These are phyloP conservation scores for Misopates orontium DNA, from an alignment of 257 asterid species.

Conservation along the genomic window DNA sequence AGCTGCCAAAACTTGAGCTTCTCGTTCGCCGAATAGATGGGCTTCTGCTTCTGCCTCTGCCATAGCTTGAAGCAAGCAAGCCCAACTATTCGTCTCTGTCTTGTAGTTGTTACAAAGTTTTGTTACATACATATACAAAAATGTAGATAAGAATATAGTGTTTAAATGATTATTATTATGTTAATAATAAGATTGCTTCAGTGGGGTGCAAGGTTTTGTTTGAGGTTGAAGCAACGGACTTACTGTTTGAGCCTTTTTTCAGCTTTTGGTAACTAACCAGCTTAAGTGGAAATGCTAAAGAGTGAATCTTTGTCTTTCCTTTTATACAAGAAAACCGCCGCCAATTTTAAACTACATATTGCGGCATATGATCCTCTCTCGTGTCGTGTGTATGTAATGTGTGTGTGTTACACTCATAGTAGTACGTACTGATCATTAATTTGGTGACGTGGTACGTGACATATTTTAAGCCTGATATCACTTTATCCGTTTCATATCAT, in stretches of 20 bases:
- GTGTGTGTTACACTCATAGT: conserved; percentile 8
- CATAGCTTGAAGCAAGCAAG: conserved; percentile 39
- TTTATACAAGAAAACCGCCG: conserved; percentile 41
- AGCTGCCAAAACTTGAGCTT: conserved; percentile 56
- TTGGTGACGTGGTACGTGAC: too few relatives aligned
- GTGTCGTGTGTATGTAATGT: too few relatives aligned
- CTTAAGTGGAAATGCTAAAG: conserved; percentile 41
- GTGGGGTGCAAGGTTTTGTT: conserved; percentile 62
- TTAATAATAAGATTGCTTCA: conserved; percentile 54
- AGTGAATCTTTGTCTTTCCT: conserved; percentile 45
- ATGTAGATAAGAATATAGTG: not conserved
- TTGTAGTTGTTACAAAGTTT: conserved; percentile 3
- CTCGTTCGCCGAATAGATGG: conserved; percentile 58
- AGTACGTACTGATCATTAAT: not conserved
- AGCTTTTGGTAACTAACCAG: conserved; percentile 33
- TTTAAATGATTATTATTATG: conserved; percentile 19
- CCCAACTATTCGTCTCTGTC: conserved; percentile 29
- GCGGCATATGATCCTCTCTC: too few relatives aligned
- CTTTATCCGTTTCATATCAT: too few relatives aligned
- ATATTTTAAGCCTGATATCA: too few relatives aligned
- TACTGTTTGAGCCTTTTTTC: too few relatives aligned
- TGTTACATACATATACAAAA: conserved; percentile 6
- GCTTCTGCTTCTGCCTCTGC: conserved; percentile 72
- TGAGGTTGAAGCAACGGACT: conserved; percentile 72
- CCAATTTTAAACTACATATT: conserved; percentile 11